Percentiles rank a stretch among this genome's conserved stretches.
These are phyloP conservation scores for Sordaria brevicollis DNA, from an alignment of 495 filamentous ascomycete genomes.

Conservation along the genomic window DNA sequence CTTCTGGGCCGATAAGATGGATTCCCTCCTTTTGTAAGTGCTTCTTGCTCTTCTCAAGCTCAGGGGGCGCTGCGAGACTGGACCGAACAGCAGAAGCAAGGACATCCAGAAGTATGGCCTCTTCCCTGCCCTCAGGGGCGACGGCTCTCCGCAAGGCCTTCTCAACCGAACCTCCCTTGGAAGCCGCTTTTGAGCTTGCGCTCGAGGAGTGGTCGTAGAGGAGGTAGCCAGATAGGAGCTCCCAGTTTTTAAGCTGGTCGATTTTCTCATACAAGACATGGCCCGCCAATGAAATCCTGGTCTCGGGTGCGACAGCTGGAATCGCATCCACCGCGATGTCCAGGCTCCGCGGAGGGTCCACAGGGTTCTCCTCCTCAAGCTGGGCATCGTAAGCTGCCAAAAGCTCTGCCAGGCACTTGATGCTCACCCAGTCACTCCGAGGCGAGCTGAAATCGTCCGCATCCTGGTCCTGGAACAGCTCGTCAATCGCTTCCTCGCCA, in stretches of 20 bases:
- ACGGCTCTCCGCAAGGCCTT: constrained; percentile 52
- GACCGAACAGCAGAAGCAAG: constrained; percentile 68
- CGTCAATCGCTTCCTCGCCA: constrained; percentile 41
- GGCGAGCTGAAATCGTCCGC: constrained; percentile 65
- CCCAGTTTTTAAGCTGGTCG: constrained; percentile 73
- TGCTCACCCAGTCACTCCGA: constrained; percentile 73
- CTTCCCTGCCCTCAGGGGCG: constrained; percentile 66
- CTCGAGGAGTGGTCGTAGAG: constrained; percentile 77
- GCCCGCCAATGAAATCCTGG: constrained; percentile 74
- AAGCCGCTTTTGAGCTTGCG: constrained; percentile 27
- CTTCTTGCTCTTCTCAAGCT: constrained; percentile 54
- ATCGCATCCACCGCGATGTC: constrained; percentile 39
- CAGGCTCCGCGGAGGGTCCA: constrained; percentile 28
- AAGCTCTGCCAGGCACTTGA: constrained; percentile 80
- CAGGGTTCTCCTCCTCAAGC: constrained; percentile 33
- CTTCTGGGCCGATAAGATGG: constrained; percentile 51
- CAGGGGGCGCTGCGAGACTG: constrained; percentile 47
- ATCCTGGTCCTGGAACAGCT: constrained; percentile 65
- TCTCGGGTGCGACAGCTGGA: constrained; percentile 52
- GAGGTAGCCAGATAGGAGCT: constrained; percentile 78
- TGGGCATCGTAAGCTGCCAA: constrained; percentile 65
- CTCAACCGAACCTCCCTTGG: constrained; percentile 35
- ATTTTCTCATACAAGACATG: constrained; percentile 76
- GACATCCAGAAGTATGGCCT: constrained; percentile 76
- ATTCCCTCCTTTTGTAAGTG: constrained; percentile 45